A percentile compares a stretch with the other conserved stretches of the same genome.
Conservation (phyloP, 257 asterid genomes). For the Solanum paucissectum region DNA sequence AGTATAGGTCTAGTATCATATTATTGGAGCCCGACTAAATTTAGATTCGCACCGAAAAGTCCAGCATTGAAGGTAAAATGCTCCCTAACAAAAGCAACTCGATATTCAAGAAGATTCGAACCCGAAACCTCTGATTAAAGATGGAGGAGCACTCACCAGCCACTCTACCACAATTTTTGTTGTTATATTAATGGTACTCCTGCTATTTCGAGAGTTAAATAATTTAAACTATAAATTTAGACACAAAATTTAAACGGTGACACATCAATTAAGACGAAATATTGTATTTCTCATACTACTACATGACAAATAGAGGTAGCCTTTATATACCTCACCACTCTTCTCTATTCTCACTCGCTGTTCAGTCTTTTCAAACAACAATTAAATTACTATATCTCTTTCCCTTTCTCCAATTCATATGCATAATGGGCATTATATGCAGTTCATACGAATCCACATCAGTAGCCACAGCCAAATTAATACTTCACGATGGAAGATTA, state of each 20-base stretch:
- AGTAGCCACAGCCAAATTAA: constrained; percentile 68
- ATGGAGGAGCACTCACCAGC: no score
- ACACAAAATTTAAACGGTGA: no score
- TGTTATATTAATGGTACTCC: no score
- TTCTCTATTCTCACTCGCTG: background rate
- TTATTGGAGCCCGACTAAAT: no score
- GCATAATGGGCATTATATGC: constrained; percentile 57
- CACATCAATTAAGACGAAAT: background rate
- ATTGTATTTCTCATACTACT: background rate
- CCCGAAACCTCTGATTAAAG: no score
- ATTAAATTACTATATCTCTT: background rate
- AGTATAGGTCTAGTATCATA: no score
- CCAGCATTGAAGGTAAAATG: accelerated
- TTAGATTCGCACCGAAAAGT: no score
- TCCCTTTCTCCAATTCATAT: background rate
- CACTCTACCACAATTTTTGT: no score
- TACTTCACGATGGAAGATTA: constrained; percentile 59
- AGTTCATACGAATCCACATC: constrained; percentile 68
- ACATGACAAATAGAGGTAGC: constrained; percentile 35
- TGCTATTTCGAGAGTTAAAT: no score
- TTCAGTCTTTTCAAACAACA: background rate
- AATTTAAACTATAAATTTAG: no score
- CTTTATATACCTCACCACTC: background rate
- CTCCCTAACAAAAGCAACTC: no score
- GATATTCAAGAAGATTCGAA: no score